Conservation (phyloP, 345 rosid species). For the Acer campestre region DNA sequence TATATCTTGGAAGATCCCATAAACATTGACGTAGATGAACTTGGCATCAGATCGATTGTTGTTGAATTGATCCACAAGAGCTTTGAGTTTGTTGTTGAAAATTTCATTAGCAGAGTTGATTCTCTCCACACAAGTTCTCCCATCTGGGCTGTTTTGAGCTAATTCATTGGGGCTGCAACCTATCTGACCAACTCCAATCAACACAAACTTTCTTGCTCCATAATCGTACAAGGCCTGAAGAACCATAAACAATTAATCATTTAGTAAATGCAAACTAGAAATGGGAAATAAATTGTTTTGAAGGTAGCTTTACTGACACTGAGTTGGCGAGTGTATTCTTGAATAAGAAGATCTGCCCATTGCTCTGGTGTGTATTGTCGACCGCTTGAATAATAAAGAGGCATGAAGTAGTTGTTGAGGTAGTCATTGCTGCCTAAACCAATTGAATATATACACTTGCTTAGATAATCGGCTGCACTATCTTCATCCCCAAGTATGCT, state of each 20-base stretch:
- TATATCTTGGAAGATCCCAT: conserved; percentile 74
- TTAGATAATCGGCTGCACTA: conserved; percentile 57
- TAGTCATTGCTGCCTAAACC: conserved; percentile 95
- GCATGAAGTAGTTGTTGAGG: conserved; percentile 94
- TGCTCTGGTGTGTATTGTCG: conserved; percentile 56
- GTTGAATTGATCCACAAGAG: conserved; percentile 71
- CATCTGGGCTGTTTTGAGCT: conserved; percentile 66
- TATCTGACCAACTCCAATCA: conserved; percentile 77
- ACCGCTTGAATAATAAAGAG: conserved; percentile 52
- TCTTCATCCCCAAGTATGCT: conserved; percentile 58
- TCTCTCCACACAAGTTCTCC: conserved; percentile 58
- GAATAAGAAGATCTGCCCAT: conserved; percentile 62
- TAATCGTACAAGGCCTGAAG: conserved; percentile 56
- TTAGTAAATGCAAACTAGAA: too few species aligned
- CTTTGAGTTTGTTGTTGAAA: conserved; percentile 69
- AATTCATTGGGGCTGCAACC: conserved; percentile 89
- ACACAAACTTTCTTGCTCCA: conserved; percentile 82
- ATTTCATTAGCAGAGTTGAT: conserved; percentile 67
- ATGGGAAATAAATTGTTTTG: background rate
- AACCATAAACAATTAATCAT: background rate
- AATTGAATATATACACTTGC: conserved; percentile 63
- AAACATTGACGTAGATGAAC: conserved; percentile 66
- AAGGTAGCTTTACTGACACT: conserved; percentile 37
- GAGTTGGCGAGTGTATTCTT: conserved; percentile 56
- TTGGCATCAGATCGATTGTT: conserved; percentile 50